Evolutionary conservation across 1,284 basidiomycete species (phyloP).

Genomic region (Somion occarium): DNA sequence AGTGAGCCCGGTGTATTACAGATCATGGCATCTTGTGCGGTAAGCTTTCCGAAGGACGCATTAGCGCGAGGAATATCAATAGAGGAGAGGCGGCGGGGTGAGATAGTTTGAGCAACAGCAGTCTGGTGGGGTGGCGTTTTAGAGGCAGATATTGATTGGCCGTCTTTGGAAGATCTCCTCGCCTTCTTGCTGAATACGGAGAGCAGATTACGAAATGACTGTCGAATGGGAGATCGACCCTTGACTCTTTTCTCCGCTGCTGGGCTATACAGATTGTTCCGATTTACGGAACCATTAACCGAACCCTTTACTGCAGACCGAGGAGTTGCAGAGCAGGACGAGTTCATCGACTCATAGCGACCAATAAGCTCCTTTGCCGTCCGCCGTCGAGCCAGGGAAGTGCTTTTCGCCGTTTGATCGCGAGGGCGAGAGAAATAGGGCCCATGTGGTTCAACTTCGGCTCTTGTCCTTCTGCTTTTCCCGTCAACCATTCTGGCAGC

Average conservation of each 20-base stretch:
- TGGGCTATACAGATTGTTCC: not conserved
- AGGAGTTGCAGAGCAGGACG: not conserved
- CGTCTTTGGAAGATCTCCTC: slow-evolving; percentile 13
- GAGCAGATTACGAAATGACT: slow-evolving; percentile 62
- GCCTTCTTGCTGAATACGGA: slow-evolving; percentile 58
- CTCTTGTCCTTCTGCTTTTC: not conserved
- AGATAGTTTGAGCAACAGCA: not conserved
- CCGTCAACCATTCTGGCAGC: not conserved
- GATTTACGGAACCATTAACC: not conserved
- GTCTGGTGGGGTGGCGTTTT: not conserved
- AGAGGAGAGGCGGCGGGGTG: not conserved
- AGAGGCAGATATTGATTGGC: not conserved
- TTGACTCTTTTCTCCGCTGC: slow-evolving; percentile 20
- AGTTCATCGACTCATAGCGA: slow-evolving; percentile 26
- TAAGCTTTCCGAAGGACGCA: not conserved
- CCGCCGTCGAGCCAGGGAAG: slow-evolving; percentile 15
- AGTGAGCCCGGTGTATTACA: slow-evolving; percentile 29
- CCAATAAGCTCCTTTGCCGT: slow-evolving; percentile 35
- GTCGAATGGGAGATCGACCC: slow-evolving; percentile 50
- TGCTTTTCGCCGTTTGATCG: slow-evolving; percentile 1
- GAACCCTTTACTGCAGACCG: not conserved
- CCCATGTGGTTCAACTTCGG: slow-evolving; percentile 16
- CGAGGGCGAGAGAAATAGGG: slow-evolving; percentile 26
- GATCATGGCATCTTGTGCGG: slow-evolving; percentile 11
- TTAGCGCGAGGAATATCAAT: not conserved